Base-by-base conservation (phyloP, 148 eudicot species). In the Spergularia marina region DNA sequence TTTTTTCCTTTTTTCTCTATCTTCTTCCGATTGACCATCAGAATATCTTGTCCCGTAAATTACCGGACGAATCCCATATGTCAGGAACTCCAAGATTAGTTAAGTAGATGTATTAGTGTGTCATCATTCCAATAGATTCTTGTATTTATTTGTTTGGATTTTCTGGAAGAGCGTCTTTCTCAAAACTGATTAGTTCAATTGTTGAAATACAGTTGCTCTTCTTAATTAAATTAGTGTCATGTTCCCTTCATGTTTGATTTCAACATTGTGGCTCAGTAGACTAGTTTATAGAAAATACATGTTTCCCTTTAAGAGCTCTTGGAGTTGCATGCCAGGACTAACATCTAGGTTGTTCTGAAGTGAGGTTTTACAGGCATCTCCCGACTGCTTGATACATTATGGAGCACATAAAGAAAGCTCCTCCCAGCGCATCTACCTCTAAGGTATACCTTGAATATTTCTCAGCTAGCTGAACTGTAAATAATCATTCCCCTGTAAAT, bases 281-380 rank as follows among this genome's bases (percentile, higher is more conserved):
- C 49, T 44, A 44, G 7, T 44, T 44, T 6, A 44, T 44, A 44
- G 7, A 44, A 44, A 44, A 44, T 30, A 44, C 49, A 6, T 44
- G 10, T 4, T 44, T 44, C 49, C 49, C 9, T 44, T 44, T 44
- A 9, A 10, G 67, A 63, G 18, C 15, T 25, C 10, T 63, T 63
- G 67, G 41, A 34, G 67, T 63, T 44, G 34, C 20, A 58, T 58
- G 34, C 11, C 17, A 68, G 3, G 17, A 51, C 72, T 52, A 52
- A 68, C 57, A 36, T 39, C 5, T 23, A 20, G 56, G 39, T 68
- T 68, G 56, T 51, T 52, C 18, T 68, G 39, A 51, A 68, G 72
- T 68, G 72, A 68, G 51, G 21, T 20, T 68, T 52, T 68, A 68
- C 57, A 68, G 57, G 56, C 11, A 25, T 57, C 15, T 13, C 21